These are phyloP conservation scores for Colletotrichum godetiae DNA, from an alignment of 2,329 filamentous ascomycete genomes.

Conservation along the genomic window DNA sequence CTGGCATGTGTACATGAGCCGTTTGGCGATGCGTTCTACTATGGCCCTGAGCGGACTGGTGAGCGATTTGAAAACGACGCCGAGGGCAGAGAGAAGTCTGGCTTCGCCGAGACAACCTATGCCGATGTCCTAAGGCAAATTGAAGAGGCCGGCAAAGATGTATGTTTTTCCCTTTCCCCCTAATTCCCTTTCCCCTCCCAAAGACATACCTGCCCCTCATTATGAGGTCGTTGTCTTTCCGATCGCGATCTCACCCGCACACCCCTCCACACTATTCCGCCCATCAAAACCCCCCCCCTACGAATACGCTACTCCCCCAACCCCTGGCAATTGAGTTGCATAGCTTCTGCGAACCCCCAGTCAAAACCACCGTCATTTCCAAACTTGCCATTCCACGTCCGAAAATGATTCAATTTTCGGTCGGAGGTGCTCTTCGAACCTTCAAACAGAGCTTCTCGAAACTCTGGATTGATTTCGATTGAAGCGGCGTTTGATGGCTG, in stretches of 20 bases:
- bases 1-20: slow-evolving; percentile 92
- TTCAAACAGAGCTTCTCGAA: slow-evolving; percentile 35
- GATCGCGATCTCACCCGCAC: neutral
- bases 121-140: slow-evolving; percentile 82
- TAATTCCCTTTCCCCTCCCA: slow-evolving; percentile 16
- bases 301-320: neutral
- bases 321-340: slow-evolving; percentile 22
- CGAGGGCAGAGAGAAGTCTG: slow-evolving; percentile 66
- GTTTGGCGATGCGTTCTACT: slow-evolving; percentile 97
- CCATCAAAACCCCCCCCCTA: neutral
- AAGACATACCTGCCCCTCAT: slow-evolving; percentile 35
- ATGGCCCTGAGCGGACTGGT: slow-evolving; percentile 88
- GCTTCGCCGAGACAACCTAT: slow-evolving; percentile 78
- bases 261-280: neutral
- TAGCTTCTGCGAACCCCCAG: slow-evolving; percentile 19
- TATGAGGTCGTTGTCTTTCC: neutral
- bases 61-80: slow-evolving; percentile 80
- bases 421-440: neutral
- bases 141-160: slow-evolving; percentile 78
- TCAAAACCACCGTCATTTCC: slow-evolving; percentile 21
- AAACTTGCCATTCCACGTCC: slow-evolving; percentile 17
- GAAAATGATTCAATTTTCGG: slow-evolving; percentile 19
- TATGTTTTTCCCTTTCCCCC: slow-evolving; percentile 54
- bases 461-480: slow-evolving; percentile 32
- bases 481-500: slow-evolving; percentile 7